Conservation (phyloP, 805 yeast species). For the Lachancea fermentati region DNA sequence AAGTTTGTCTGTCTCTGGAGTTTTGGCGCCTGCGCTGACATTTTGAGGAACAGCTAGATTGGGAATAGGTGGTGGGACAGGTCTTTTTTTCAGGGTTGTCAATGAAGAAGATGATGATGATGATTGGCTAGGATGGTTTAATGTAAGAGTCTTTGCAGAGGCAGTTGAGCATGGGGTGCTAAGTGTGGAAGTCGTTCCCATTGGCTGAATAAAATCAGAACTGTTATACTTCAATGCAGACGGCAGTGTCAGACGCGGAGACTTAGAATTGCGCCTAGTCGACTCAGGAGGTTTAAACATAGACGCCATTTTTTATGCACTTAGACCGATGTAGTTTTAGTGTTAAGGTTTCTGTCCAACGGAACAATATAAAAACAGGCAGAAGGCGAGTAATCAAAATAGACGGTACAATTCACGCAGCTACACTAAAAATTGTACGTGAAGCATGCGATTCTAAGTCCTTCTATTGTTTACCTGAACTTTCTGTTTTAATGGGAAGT, state of each 20-base stretch:
- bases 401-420: background rate
- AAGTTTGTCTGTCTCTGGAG: constrained; percentile 4
- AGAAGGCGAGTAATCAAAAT: too few relatives aligned
- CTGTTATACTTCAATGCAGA: constrained; percentile 23
- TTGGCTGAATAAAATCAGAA: constrained; percentile 3
- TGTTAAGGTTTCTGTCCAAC: too few relatives aligned
- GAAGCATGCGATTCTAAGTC: background rate
- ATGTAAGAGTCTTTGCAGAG: constrained; percentile 18
- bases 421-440: background rate
- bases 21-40: constrained; percentile 9
- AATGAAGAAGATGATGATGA: constrained; percentile 13
- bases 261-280: constrained; percentile 33
- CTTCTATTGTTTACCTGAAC: background rate
- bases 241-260: constrained; percentile 43
- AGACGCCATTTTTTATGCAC: constrained; percentile 24
- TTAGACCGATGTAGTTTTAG: too few relatives aligned
- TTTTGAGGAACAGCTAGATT: constrained; percentile 3
- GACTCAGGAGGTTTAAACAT: constrained; percentile 40
- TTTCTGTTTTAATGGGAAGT: background rate
- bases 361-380: too few relatives aligned
- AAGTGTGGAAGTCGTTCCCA: constrained; percentile 2
- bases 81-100: constrained; percentile 22
- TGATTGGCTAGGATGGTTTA: constrained; percentile 14
- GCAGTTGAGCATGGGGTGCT: constrained; percentile 28
- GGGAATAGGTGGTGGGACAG: constrained; percentile 27